These are phyloP conservation scores for Clonostachys rhizophaga DNA, from an alignment of 2,329 filamentous ascomycete genomes.

Conservation along the genomic window DNA sequence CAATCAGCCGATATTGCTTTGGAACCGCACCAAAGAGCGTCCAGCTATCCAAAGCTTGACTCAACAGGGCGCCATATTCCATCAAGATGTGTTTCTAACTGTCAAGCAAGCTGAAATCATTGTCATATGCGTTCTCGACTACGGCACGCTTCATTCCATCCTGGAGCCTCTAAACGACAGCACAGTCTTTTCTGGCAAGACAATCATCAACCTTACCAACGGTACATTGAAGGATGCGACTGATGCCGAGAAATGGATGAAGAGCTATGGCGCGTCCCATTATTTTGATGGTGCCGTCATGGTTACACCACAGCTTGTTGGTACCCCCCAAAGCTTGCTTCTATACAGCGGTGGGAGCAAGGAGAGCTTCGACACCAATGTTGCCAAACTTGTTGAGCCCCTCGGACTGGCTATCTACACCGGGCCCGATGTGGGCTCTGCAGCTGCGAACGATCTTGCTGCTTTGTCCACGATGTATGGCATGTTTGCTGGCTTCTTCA, in stretches of 20 bases:
- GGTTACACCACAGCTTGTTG: conserved; percentile 17
- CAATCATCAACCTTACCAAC: conserved; percentile 19
- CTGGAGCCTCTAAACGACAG: not conserved
- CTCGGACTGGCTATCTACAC: conserved; percentile 11
- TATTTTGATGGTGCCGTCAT: conserved; percentile 21
- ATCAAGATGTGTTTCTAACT: conserved; percentile 3
- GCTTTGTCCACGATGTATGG: conserved; percentile 17
- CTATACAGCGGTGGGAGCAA: conserved; percentile 12
- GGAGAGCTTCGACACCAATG: conserved; percentile 2
- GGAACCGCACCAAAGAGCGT: conserved; percentile 13
- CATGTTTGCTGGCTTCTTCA: conserved; percentile 15
- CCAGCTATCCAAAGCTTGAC: conserved; percentile 7
- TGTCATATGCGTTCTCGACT: conserved; percentile 17
- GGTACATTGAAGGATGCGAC: conserved; percentile 13
- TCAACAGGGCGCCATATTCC: conserved; percentile 4
- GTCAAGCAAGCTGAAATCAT: conserved; percentile 7
- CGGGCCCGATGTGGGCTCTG: conserved; percentile 8
- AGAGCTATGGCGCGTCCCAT: conserved; percentile 3
- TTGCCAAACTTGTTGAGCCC: conserved; percentile 5
- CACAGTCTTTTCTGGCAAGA: conserved; percentile 10
- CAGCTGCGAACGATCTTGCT: conserved; percentile 14
- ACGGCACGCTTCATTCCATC: conserved; percentile 8
- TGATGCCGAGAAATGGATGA: conserved; percentile 8
- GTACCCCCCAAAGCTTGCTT: conserved; percentile 11
- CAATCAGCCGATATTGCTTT: conserved; percentile 15